These are phyloP conservation scores for Entomophthora muscae DNA, from an alignment of 371 early-diverging fungal genomes.

Conservation along the genomic window DNA sequence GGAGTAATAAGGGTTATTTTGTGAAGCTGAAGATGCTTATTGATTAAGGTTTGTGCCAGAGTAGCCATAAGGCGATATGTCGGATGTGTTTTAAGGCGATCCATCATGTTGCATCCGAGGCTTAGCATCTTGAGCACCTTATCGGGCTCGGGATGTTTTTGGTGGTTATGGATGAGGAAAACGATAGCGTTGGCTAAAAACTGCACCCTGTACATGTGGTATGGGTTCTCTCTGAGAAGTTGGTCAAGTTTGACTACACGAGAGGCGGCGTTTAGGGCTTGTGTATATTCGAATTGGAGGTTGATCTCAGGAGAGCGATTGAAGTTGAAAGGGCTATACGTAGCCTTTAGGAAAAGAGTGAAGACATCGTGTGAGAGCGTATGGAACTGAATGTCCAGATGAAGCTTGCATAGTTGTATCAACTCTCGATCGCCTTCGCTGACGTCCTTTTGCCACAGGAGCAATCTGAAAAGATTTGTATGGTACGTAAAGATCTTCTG, in stretches of 20 bases:
- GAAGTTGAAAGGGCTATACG: background rate
- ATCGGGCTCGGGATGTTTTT: background rate
- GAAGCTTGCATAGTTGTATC: background rate
- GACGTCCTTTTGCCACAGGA: background rate
- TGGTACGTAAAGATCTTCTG: background rate
- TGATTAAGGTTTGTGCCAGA: background rate
- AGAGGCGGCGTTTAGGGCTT: background rate
- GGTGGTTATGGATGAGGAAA: background rate
- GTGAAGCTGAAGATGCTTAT: background rate
- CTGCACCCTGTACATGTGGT: conserved; percentile 8
- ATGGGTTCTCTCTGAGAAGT: background rate
- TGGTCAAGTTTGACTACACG: background rate
- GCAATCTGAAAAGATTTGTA: background rate
- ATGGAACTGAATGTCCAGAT: conserved; percentile 3
- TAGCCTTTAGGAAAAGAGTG: background rate
- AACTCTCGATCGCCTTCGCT: too few species aligned
- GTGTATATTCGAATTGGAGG: background rate
- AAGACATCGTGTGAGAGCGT: background rate
- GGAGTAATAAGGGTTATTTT: too few species aligned
- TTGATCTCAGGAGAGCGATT: background rate
- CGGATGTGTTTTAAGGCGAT: background rate
- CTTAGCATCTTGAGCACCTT: background rate
- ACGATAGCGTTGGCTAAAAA: conserved; percentile 6
- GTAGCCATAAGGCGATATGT: conserved; percentile 1
- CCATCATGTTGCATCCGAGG: background rate